A percentile compares a stretch with the other conserved stretches of the same genome.
phyloP scores from a whole-genome alignment of 345 rosid species.

The Gossypium anomalum region DNA sequence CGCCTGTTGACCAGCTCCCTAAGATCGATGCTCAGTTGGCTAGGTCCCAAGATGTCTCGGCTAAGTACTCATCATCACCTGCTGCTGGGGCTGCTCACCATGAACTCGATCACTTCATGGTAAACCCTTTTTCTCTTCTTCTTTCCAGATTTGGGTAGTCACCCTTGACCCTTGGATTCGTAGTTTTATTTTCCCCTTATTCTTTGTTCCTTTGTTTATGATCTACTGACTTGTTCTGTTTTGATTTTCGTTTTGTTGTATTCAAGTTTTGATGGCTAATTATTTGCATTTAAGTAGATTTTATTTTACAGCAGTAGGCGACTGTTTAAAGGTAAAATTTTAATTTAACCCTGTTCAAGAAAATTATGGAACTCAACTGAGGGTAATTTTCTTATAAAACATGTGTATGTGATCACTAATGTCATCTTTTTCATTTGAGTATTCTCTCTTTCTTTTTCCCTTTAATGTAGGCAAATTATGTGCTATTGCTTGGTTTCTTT shows the following conservation, averaged over 20 bases:
- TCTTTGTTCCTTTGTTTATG: not conserved
- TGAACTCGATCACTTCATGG: slow-evolving; percentile 13
- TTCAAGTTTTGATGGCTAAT: too few species aligned
- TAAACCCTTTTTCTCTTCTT: slow-evolving; percentile 24
- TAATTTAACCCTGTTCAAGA: too few species aligned
- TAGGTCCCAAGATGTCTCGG: not conserved
- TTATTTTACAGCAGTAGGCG: too few species aligned
- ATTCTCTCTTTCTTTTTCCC: slow-evolving; percentile 9
- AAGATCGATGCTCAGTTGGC: slow-evolving; percentile 14
- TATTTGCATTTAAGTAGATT: too few species aligned
- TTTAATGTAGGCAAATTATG: slow-evolving; percentile 66
- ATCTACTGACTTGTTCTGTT: not conserved
- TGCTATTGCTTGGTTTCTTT: slow-evolving; percentile 60
- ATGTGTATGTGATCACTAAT: not conserved
- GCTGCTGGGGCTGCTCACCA: slow-evolving; percentile 11
- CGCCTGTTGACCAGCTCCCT: slow-evolving; percentile 12
- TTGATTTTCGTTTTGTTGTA: not conserved
- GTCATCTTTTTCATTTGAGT: slow-evolving; percentile 4
- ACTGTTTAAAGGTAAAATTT: not conserved
- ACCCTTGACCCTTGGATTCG: slow-evolving; percentile 27
- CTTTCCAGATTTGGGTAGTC: not conserved
- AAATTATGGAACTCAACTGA: too few species aligned
- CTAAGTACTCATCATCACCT: slow-evolving; percentile 1
- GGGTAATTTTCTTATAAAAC: not conserved
- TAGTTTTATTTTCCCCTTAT: not conserved